Conservation (phyloP, 148 eudicot species). For the Rhododendron molle region DNA sequence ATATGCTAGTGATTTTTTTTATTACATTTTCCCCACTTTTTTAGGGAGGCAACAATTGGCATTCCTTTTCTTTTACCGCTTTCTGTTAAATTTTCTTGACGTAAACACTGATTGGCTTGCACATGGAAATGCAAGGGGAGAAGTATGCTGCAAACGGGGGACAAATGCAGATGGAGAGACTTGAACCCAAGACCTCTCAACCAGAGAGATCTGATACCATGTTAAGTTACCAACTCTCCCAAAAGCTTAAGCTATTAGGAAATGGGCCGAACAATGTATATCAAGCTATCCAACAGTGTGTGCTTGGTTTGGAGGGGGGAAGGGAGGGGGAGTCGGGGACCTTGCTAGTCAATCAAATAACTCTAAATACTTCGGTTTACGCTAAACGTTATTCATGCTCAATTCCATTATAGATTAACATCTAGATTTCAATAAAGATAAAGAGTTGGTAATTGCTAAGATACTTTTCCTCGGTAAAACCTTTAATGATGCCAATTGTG, state of each 20-base stretch:
- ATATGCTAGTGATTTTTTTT: neutral
- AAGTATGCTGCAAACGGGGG: neutral
- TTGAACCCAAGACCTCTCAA: neutral
- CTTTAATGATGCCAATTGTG: neutral
- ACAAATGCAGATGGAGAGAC: neutral
- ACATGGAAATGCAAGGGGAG: neutral
- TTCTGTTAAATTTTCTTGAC: neutral
- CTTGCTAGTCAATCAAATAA: neutral
- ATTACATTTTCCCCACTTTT: neutral
- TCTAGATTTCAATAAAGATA: neutral
- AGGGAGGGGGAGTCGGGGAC: neutral
- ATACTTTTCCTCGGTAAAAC: neutral
- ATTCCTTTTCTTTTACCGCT: neutral
- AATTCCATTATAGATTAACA: neutral
- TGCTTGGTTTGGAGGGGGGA: neutral
- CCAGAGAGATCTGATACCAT: no score
- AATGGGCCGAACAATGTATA: no score
- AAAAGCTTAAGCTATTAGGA: no score
- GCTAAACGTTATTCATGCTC: neutral
- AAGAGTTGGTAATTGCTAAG: neutral
- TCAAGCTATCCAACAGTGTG: neutral
- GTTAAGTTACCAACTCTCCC: no score
- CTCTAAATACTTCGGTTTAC: neutral
- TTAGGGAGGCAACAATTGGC: neutral
- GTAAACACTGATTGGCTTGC: neutral